A percentile compares a stretch with the other conserved stretches of the same genome.
Conservation (phyloP, 1,139 yeast species). For the Pichia sp. region DNA sequence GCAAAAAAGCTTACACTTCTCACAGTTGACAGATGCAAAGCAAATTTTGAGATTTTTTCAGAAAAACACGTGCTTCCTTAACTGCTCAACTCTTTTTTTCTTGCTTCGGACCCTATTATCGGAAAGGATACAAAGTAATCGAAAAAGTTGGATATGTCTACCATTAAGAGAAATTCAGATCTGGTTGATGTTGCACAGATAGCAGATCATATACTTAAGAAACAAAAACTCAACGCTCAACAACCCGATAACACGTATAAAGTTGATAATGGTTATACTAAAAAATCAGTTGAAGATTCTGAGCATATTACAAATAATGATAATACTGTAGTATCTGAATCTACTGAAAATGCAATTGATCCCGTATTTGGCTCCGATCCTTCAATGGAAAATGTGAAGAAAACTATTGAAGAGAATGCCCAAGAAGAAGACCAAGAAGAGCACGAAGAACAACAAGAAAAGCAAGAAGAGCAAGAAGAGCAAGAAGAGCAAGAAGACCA, state of each 20-base stretch:
- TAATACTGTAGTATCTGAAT: not conserved
- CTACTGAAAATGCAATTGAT: conserved; percentile 6
- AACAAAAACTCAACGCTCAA: not conserved
- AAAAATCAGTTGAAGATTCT: not conserved
- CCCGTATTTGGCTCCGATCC: conserved; percentile 5
- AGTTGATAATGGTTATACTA: not conserved
- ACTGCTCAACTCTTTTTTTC: not conserved
- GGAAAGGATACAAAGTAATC: not conserved
- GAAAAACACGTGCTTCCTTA: not conserved
- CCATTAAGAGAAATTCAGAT: not conserved
- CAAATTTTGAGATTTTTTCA: not conserved
- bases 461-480: not conserved
- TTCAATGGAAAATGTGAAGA: not conserved
- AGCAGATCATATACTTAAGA: not conserved
- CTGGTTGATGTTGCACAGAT: not conserved
- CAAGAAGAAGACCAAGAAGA: not conserved
- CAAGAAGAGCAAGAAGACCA: not conserved
- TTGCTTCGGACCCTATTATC: not conserved
- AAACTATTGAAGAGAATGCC: not conserved
- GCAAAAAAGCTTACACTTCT: not conserved
- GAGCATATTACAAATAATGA: not conserved
- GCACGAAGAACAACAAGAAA: not conserved
- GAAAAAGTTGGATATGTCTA: not conserved
- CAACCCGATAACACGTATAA: not conserved
- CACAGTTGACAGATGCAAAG: not conserved